Conservation (phyloP, 1,284 basidiomycete genomes). For the Ceratobasidium sp. region DNA sequence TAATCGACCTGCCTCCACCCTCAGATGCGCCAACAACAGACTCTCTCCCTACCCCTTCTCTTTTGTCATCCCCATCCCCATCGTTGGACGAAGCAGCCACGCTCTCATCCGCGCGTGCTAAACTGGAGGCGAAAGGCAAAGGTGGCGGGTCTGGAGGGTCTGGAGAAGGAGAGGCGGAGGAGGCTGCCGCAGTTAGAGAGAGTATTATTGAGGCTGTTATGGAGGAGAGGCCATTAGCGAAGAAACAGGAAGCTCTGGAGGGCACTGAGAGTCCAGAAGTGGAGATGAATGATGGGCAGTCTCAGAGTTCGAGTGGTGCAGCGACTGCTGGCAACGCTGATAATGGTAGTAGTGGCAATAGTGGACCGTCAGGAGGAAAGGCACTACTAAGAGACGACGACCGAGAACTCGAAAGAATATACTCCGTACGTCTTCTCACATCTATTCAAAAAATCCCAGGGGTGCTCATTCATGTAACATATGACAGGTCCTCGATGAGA, state of each 20-base stretch:
- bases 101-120: constrained; percentile 38
- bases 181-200: constrained; percentile 57
- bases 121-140: constrained; percentile 40
- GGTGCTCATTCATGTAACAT: constrained; percentile 41
- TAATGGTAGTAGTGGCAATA: constrained; percentile 41
- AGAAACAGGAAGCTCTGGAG: constrained; percentile 81
- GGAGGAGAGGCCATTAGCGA: constrained; percentile 86
- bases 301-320: not conserved
- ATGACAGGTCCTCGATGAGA: constrained; percentile 78
- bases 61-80: constrained; percentile 18
- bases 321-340: constrained; percentile 30
- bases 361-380: constrained; percentile 55
- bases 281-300: constrained; percentile 27
- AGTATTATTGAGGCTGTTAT: constrained; percentile 79
- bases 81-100: constrained; percentile 22
- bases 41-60: constrained; percentile 20
- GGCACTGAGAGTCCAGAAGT: constrained; percentile 48
- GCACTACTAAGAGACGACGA: constrained; percentile 91
- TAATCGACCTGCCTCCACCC: not conserved
- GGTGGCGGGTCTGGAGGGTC: not conserved
- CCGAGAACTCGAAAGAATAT: constrained; percentile 81
- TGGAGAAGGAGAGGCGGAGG: constrained; percentile 43
- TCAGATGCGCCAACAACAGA: not conserved
- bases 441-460: not conserved
- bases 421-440: constrained; percentile 62